These are phyloP conservation scores for Wallacemonas collosoma DNA, from an alignment of 208 protist genomes.

Conservation along the genomic window DNA sequence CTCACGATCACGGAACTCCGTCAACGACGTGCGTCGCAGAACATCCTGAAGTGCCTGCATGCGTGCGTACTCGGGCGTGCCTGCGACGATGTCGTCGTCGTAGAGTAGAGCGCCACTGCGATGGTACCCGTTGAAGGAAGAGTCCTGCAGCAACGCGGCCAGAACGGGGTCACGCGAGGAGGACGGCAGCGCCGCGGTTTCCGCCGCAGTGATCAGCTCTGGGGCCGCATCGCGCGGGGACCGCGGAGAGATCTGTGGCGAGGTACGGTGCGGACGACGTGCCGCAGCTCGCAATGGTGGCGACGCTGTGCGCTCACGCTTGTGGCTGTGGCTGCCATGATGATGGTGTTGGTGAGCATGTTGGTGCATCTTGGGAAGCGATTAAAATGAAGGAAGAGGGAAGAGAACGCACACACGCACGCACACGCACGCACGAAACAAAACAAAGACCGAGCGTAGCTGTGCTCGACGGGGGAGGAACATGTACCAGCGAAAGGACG, in stretches of 20 bases:
- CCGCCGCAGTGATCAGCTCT: background rate
- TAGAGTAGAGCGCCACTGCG: background rate
- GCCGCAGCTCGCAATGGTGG: background rate
- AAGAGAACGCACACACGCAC: too few relatives aligned
- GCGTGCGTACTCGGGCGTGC: conserved; percentile 18
- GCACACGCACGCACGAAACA: too few relatives aligned
- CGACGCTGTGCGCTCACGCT: conserved; percentile 5
- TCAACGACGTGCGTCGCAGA: conserved; percentile 64
- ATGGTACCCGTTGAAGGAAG: background rate
- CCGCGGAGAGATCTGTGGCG: background rate
- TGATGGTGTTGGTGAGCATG: background rate
- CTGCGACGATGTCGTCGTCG: conserved; percentile 6
- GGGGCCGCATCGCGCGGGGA: background rate
- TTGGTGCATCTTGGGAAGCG: background rate
- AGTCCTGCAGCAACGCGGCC: conserved; percentile 2
- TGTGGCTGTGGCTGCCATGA: background rate
- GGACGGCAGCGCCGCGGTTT: too few relatives aligned
- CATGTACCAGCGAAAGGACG: too few relatives aligned
- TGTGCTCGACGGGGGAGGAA: too few relatives aligned
- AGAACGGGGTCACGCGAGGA: background rate
- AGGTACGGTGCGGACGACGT: background rate
- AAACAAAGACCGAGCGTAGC: too few relatives aligned
- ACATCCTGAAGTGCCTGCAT: conserved; percentile 65
- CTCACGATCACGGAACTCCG: conserved; percentile 74
- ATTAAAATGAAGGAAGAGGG: too few relatives aligned